Evolutionary conservation across 768 basidiomycete species (phyloP).

Genomic region (Brasilioporus rufonigricans): DNA sequence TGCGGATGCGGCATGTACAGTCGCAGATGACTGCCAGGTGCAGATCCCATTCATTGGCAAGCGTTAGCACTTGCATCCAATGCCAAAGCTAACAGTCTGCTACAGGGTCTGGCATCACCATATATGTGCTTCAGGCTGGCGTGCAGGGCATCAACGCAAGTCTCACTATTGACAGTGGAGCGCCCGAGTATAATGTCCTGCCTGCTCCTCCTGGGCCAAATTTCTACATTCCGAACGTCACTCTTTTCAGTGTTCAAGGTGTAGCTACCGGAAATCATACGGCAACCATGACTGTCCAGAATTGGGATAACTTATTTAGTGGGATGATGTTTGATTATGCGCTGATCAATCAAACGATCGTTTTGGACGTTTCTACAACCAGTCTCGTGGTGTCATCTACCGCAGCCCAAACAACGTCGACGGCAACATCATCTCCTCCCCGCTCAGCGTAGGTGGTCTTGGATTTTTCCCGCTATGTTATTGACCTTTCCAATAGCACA

Average conservation of each 20-base stretch:
- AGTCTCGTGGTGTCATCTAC: not conserved
- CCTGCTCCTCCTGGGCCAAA: constrained; percentile 13
- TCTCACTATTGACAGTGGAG: constrained; percentile 11
- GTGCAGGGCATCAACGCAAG: constrained; percentile 15
- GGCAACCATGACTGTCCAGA: constrained; percentile 9
- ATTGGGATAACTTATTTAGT: constrained; percentile 13
- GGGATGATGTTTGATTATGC: constrained; percentile 22
- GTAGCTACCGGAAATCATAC: constrained; percentile 15
- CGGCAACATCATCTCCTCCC: not conserved
- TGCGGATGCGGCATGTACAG: constrained; percentile 11
- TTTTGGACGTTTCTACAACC: not conserved
- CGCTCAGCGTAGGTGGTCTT: not conserved
- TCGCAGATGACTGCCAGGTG: constrained; percentile 12
- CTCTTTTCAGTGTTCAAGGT: constrained; percentile 13
- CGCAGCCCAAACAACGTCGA: not conserved
- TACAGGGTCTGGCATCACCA: constrained; percentile 17
- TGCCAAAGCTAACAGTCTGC: not conserved
- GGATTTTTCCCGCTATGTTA: no score
- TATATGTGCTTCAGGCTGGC: constrained; percentile 21
- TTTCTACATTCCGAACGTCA: constrained; percentile 11
- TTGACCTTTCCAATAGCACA: not conserved
- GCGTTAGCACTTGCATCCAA: not conserved
- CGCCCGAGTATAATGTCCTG: constrained; percentile 1
- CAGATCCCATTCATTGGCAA: constrained; percentile 16
- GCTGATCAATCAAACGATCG: constrained; percentile 13